Evolutionary conservation across 2,329 filamentous ascomycete species (phyloP).

Genomic region (Helicocarpus griseus): DNA sequence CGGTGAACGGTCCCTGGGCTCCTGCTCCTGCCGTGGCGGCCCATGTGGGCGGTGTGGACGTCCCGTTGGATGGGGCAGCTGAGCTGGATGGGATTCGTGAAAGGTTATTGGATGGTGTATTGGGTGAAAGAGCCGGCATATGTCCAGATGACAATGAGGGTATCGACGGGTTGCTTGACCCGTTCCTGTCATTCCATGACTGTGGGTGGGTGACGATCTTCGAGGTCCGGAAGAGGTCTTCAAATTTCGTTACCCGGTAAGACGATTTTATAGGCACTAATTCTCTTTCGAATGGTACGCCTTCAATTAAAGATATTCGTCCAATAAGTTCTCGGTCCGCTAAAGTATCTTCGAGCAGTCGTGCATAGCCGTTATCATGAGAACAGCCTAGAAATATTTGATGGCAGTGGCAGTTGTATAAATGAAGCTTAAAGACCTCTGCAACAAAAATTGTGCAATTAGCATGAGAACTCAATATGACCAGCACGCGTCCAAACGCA

Average conservation of each 20-base stretch:
- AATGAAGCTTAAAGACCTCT: conserved; percentile 47
- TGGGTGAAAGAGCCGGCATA: conserved; percentile 28
- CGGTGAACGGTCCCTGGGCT: conserved; percentile 30
- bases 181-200: conserved; percentile 11
- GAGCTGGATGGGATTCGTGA: conserved; percentile 27
- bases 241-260: conserved; percentile 43
- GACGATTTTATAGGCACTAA: conserved; percentile 37
- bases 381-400: conserved; percentile 52
- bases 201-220: conserved; percentile 34
- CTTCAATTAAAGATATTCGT: conserved; percentile 48
- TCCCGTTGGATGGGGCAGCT: conserved; percentile 18
- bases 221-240: conserved; percentile 43
- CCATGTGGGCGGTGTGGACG: conserved; percentile 21
- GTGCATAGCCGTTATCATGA: conserved; percentile 46
- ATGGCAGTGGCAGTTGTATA: conserved; percentile 51
- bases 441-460: conserved; percentile 4
- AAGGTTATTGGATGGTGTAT: conserved; percentile 23
- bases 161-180: conserved; percentile 6
- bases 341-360: conserved; percentile 41
- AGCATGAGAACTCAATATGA: not conserved
- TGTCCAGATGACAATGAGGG: conserved; percentile 18
- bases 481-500: not conserved
- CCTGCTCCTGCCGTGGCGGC: conserved; percentile 27
- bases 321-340: conserved; percentile 35
- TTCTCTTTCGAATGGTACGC: conserved; percentile 46